Evolutionary conservation across 805 yeast genomes (phyloP).

Genomic region (Candida easanensis): DNA sequence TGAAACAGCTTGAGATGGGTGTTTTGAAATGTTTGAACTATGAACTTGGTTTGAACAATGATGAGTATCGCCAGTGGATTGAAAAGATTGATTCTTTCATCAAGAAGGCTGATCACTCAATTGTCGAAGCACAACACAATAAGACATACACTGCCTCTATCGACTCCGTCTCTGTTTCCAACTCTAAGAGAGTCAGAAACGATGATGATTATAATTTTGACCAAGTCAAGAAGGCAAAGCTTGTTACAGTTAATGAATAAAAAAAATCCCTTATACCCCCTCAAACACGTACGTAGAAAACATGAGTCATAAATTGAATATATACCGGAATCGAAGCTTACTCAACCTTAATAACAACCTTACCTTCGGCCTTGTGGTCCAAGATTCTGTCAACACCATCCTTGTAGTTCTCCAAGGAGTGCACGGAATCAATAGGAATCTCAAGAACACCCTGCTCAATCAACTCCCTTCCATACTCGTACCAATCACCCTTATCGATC

Average conservation of each 20-base stretch:
- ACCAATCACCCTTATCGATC: conserved; percentile 18
- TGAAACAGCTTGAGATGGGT: conserved; percentile 51
- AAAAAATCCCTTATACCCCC: background rate
- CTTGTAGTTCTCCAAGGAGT: conserved; percentile 43
- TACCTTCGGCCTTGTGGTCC: conserved; percentile 56
- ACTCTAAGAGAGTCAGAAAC: background rate
- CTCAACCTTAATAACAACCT: conserved; percentile 44
- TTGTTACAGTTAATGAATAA: background rate
- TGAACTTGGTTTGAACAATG: conserved; percentile 49
- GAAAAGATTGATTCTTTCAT: conserved; percentile 10
- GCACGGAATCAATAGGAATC: conserved; percentile 51
- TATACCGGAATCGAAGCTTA: no score
- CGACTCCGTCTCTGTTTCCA: background rate
- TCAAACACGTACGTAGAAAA: no score
- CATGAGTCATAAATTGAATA: no score
- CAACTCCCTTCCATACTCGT: conserved; percentile 31
- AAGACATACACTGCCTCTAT: background rate
- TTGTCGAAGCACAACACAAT: no score
- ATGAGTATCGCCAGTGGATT: conserved; percentile 43
- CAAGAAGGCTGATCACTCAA: background rate
- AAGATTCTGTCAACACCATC: conserved; percentile 49
- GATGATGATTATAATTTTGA: background rate
- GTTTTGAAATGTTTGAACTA: conserved; percentile 55
- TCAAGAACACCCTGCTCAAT: conserved; percentile 39
- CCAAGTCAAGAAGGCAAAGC: background rate